phyloP scores from a whole-genome alignment of 225 moss, liverwort and hornwort genomes.

The Takakia lepidozioides region DNA sequence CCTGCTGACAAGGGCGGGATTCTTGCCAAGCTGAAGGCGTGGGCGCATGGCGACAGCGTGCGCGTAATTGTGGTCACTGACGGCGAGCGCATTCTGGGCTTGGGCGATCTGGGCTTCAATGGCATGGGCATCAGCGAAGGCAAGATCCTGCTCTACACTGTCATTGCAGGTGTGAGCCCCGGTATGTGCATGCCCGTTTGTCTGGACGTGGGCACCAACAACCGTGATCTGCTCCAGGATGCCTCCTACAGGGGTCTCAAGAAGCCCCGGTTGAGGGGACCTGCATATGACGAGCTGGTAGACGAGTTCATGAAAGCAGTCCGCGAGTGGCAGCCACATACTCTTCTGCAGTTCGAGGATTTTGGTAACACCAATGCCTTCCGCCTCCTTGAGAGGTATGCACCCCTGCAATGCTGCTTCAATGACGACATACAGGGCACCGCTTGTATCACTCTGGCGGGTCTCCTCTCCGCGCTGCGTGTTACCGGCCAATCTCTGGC shows the following conservation, averaged over 20 bases:
- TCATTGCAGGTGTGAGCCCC: too few relatives aligned
- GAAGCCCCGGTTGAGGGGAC: neutral
- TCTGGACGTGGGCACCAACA: slow-evolving; percentile 52
- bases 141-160: too few relatives aligned
- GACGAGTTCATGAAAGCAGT: slow-evolving; percentile 34
- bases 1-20: too few relatives aligned
- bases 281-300: slow-evolving; percentile 34
- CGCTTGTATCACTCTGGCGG: slow-evolving; percentile 4
- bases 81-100: slow-evolving; percentile 41
- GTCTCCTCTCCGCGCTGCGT: slow-evolving; percentile 1
- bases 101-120: slow-evolving; percentile 40
- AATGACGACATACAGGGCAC: slow-evolving; percentile 9
- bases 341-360: slow-evolving; percentile 8
- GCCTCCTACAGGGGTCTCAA: slow-evolving; percentile 31
- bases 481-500: neutral
- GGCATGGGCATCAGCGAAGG: too few relatives aligned
- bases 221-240: slow-evolving; percentile 25
- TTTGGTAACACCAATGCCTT: slow-evolving; percentile 5
- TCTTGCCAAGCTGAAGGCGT: too few relatives aligned
- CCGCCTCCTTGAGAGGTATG: slow-evolving; percentile 1
- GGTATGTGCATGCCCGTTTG: too few relatives aligned
- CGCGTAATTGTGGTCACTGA: slow-evolving; percentile 45
- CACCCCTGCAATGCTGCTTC: neutral
- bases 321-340: too few relatives aligned
- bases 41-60: too few relatives aligned